Conservation (phyloP, 108 stramenopile species). For the Schizochytrium sp. region DNA sequence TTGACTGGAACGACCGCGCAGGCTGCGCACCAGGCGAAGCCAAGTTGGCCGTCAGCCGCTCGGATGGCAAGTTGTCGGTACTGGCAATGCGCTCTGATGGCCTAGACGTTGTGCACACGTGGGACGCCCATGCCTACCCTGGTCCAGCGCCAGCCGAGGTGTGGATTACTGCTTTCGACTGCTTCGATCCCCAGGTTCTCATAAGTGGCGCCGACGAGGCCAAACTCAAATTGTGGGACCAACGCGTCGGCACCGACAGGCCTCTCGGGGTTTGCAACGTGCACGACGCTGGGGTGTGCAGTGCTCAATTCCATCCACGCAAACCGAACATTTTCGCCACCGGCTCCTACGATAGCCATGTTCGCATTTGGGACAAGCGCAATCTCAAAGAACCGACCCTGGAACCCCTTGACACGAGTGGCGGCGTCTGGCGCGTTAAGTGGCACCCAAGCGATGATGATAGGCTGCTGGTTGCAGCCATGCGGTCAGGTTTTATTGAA, state of each 20-base stretch:
- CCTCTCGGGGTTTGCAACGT: not conserved
- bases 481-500: not conserved
- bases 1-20: not conserved
- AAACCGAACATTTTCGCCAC: not conserved
- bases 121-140: not conserved
- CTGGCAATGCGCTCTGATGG: not conserved
- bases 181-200: not conserved
- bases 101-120: not conserved
- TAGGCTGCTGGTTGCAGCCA: not conserved
- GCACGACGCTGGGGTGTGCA: constrained; percentile 4
- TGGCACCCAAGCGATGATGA: not conserved
- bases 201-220: not conserved
- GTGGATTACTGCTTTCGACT: constrained; percentile 2
- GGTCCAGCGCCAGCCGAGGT: not conserved
- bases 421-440: not conserved
- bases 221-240: not conserved
- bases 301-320: not conserved
- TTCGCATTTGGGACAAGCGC: not conserved
- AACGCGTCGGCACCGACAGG: not conserved
- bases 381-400: not conserved
- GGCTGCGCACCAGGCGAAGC: not conserved
- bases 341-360: not conserved
- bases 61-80: not conserved
- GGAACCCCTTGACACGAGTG: not conserved
- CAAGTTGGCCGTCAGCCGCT: not conserved